A percentile compares a stretch with the other conserved stretches of the same genome.
Conservation (phyloP, 2,329 filamentous ascomycete genomes). For the Neobulgaria alba region DNA sequence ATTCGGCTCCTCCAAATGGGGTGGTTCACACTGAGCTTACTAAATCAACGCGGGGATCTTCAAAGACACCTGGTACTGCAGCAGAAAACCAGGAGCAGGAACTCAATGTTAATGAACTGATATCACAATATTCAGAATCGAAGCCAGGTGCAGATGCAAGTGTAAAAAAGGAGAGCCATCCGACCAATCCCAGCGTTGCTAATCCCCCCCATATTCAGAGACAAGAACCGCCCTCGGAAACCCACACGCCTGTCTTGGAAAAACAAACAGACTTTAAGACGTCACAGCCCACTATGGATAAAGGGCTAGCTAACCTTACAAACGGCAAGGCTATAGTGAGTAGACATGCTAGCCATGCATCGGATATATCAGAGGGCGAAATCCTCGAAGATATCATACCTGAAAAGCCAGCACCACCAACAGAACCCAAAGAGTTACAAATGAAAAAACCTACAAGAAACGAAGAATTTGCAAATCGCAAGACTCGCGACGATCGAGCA, state of each 20-base stretch:
- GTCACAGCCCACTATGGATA: slow-evolving; percentile 3
- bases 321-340: slow-evolving; percentile 8
- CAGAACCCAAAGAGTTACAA: slow-evolving; percentile 16
- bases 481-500: too few species aligned
- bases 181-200: slow-evolving; percentile 5
- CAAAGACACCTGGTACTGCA: slow-evolving; percentile 10
- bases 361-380: slow-evolving; percentile 26
- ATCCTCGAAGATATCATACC: slow-evolving; percentile 25
- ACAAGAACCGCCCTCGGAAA: slow-evolving; percentile 7
- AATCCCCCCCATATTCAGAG: slow-evolving; percentile 3
- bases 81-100: slow-evolving; percentile 17
- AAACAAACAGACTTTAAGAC: slow-evolving; percentile 16
- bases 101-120: slow-evolving; percentile 21
- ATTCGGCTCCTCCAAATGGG: slow-evolving; percentile 19
- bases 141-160: slow-evolving; percentile 13
- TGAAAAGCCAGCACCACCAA: slow-evolving; percentile 10
- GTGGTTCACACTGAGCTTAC: slow-evolving; percentile 6
- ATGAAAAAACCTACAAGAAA: too few species aligned
- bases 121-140: slow-evolving; percentile 21
- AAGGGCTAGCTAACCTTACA: slow-evolving; percentile 1
- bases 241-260: slow-evolving; percentile 18
- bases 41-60: slow-evolving; percentile 15
- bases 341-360: slow-evolving; percentile 15
- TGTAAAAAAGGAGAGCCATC: slow-evolving; percentile 11
- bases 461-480: too few species aligned